Evolutionary conservation across 2,329 filamentous ascomycete genomes (phyloP), one percentile per base, ranked within the genome.

Genomic region (Trichoderma aggressivum): DNA sequence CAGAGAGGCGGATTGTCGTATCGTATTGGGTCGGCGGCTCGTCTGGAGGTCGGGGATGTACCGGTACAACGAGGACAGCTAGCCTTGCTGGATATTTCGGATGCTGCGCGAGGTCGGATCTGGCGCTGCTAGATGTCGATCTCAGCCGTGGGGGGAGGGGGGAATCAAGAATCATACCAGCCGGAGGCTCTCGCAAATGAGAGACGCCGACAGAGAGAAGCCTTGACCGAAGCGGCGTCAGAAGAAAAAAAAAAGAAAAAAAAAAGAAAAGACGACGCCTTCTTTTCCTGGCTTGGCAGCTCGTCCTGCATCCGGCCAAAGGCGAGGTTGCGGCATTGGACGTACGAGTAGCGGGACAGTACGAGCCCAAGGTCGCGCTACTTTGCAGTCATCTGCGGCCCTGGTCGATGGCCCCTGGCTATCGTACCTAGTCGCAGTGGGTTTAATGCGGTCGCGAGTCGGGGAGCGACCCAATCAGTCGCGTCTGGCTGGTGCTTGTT

Each of bases 391-490:
- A 70, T 70, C 70, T 72, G 70, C 65, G 53, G 66, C 65, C 65
- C 58, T 55, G 50, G 58, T 66, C 58, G 16, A 59, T 21, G 28
- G 47, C 67, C 71, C 71, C 62, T 72, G 67, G 68, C 60, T 34
- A 59, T 34, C 56, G 30, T 21, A 34, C 63, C 70, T 72, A 71
- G 71, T 63, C 30, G 56, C 56, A 18, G 30, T 59, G 56, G 71
- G 50, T 21, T 66, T 21, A 12, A 69, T 69, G 66, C 66, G 55
- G 66, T 61, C 60, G 66, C 68, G 60, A 75, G 65, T 62, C 62
- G 66, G 70, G 70, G 36, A 59, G 21, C 28, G 43, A 73, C 69
- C 78, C 78, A 80, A 80, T 80, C 74, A 75, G 50, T 70, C 68
- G 58, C 64, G 72, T 62, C 66, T 34, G 55, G 43, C 58, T 39